A percentile compares a stretch with the other conserved stretches of the same genome.
Evolutionary conservation across 2,329 filamentous ascomycete genomes (phyloP).

Genomic region (Rugonectria rugulosa): DNA sequence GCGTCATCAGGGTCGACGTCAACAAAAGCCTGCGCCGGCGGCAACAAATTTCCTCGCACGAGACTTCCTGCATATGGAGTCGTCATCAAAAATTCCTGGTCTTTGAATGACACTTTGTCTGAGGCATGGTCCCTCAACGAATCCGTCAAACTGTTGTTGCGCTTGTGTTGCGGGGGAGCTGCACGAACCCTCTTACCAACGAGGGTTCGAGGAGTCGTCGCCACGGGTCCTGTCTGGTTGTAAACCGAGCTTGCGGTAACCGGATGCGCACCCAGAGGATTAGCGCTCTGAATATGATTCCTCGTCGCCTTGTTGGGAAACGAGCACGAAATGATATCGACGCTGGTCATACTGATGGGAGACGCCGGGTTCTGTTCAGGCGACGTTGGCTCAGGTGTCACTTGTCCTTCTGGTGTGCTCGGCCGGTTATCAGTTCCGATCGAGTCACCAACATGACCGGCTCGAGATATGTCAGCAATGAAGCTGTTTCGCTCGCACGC

Average conservation of each 20-base stretch:
- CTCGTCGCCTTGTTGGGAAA: slow-evolving; percentile 63
- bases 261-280: slow-evolving; percentile 63
- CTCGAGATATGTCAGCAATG: slow-evolving; percentile 54
- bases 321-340: slow-evolving; percentile 70
- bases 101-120: slow-evolving; percentile 60
- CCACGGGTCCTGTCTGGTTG: slow-evolving; percentile 58
- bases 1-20: slow-evolving; percentile 66
- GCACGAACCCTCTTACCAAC: slow-evolving; percentile 67
- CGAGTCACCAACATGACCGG: slow-evolving; percentile 56
- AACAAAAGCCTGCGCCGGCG: slow-evolving; percentile 83
- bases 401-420: slow-evolving; percentile 54
- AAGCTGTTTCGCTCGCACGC: slow-evolving; percentile 47
- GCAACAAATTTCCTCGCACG: slow-evolving; percentile 84
- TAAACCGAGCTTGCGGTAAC: slow-evolving; percentile 59
- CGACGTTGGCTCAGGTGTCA: slow-evolving; percentile 29
- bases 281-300: slow-evolving; percentile 48
- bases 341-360: slow-evolving; percentile 64
- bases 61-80: slow-evolving; percentile 81
- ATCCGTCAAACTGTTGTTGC: slow-evolving; percentile 88
- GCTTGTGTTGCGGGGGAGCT: slow-evolving; percentile 69
- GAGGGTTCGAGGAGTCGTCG: slow-evolving; percentile 65
- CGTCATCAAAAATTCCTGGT: slow-evolving; percentile 65
- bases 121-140: slow-evolving; percentile 75
- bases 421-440: slow-evolving; percentile 54
- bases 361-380: slow-evolving; percentile 46